Conservation (phyloP, 1,139 yeast species). For the Sugiyamaella pinicola region DNA sequence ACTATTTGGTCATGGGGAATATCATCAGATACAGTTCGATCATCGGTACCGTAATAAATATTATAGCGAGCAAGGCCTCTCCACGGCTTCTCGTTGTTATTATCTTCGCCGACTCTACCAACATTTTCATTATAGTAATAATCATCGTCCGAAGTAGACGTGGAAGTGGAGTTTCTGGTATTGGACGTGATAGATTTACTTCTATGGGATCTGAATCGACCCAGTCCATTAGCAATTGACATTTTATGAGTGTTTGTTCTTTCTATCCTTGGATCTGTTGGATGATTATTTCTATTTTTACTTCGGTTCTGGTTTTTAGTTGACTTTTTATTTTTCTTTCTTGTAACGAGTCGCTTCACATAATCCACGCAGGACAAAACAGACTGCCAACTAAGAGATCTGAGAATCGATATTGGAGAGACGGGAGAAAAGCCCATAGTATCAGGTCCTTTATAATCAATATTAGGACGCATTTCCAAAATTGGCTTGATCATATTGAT, state of each 20-base stretch:
- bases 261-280: neutral
- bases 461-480: slow-evolving; percentile 67
- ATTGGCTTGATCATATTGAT: slow-evolving; percentile 54
- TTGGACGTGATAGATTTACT: neutral
- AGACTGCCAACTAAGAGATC: slow-evolving; percentile 11
- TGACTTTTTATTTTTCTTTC: slow-evolving; percentile 1
- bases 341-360: neutral
- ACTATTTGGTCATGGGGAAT: slow-evolving; percentile 46
- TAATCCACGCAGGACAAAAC: neutral
- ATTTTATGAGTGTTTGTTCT: neutral
- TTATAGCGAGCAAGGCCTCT: slow-evolving; percentile 48
- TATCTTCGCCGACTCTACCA: slow-evolving; percentile 1
- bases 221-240: neutral
- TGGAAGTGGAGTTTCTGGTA: neutral
- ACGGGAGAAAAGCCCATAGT: slow-evolving; percentile 21
- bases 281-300: neutral
- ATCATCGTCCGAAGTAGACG: slow-evolving; percentile 5
- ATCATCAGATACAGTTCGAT: slow-evolving; percentile 16
- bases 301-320: neutral
- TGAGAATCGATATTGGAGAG: slow-evolving; percentile 11
- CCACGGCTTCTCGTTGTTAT: slow-evolving; percentile 26
- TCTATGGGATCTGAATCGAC: neutral
- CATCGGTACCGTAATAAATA: slow-evolving; percentile 21
- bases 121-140: slow-evolving; percentile 18
- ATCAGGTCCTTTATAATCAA: slow-evolving; percentile 49